phyloP scores from a whole-genome alignment of 1,284 basidiomycete species.

The Caloboletus firmus region DNA sequence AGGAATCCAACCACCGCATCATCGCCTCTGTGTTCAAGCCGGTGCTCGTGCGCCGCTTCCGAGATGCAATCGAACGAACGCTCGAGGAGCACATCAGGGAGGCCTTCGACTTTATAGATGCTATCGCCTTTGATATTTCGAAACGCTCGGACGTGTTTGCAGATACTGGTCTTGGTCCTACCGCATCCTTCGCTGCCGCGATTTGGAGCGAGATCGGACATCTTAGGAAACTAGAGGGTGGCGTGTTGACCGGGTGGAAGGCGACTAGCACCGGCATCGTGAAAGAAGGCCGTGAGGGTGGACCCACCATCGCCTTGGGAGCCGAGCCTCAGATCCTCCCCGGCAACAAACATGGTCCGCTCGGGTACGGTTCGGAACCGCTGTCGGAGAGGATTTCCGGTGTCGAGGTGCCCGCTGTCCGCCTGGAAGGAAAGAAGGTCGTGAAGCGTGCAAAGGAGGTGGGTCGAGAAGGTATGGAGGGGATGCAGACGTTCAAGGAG shows the following conservation, averaged over 20 bases:
- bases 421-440: not conserved
- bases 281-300: slow-evolving; percentile 41
- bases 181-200: slow-evolving; percentile 51
- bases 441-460: slow-evolving; percentile 10
- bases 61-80: slow-evolving; percentile 55
- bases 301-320: slow-evolving; percentile 59
- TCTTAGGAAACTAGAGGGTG: slow-evolving; percentile 42
- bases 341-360: slow-evolving; percentile 62
- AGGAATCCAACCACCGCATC: slow-evolving; percentile 61
- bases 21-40: slow-evolving; percentile 61
- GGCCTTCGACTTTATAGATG: slow-evolving; percentile 51
- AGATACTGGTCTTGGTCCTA: slow-evolving; percentile 55
- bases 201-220: slow-evolving; percentile 66
- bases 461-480: slow-evolving; percentile 16
- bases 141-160: slow-evolving; percentile 59
- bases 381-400: slow-evolving; percentile 37
- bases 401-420: slow-evolving; percentile 9
- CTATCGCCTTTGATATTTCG: slow-evolving; percentile 55
- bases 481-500: slow-evolving; percentile 30
- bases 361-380: slow-evolving; percentile 52
- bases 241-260: slow-evolving; percentile 44
- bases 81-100: slow-evolving; percentile 53
- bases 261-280: slow-evolving; percentile 64
- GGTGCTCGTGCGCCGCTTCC: slow-evolving; percentile 53
- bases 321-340: slow-evolving; percentile 67